phyloP scores from a whole-genome alignment of 2,329 filamentous ascomycete genomes.

The Gaeumannomyces sp. region DNA sequence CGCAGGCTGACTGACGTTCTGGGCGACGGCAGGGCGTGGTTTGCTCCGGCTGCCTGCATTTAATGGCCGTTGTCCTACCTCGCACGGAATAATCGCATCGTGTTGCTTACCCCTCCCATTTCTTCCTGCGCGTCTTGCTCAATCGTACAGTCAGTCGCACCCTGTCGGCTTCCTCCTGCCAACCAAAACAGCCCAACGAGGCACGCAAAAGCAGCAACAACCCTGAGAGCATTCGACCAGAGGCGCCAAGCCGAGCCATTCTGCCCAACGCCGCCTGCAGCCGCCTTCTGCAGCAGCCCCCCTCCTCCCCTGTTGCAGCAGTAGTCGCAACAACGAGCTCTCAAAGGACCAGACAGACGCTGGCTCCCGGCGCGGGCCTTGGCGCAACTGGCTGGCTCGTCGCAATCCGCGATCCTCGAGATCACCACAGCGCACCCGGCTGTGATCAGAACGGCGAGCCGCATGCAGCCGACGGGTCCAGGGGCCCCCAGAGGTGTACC shows the following conservation, averaged over 20 bases:
- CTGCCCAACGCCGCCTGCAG: background rate
- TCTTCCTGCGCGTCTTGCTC: no score
- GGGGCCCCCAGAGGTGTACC: background rate
- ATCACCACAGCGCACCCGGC: background rate
- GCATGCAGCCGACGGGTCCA: background rate
- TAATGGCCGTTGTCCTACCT: background rate
- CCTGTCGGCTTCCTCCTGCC: no score
- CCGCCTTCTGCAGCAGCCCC: no score
- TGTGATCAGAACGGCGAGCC: background rate
- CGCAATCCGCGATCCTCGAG: background rate
- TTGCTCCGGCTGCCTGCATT: background rate
- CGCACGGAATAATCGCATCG: constrained; percentile 1
- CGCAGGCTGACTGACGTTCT: background rate
- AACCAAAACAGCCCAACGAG: no score
- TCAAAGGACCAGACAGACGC: no score
- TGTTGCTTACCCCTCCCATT: background rate
- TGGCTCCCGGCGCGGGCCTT: no score
- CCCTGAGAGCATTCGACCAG: no score
- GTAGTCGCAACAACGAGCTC: no score
- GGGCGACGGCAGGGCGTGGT: background rate
- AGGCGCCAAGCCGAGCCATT: background rate
- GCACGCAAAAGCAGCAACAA: no score
- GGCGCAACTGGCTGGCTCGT: no score
- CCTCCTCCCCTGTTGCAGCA: no score
- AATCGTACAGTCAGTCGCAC: no score